Base-by-base conservation (phyloP, 768 basidiomycete genomes). In the Rubroboletus satanas region DNA sequence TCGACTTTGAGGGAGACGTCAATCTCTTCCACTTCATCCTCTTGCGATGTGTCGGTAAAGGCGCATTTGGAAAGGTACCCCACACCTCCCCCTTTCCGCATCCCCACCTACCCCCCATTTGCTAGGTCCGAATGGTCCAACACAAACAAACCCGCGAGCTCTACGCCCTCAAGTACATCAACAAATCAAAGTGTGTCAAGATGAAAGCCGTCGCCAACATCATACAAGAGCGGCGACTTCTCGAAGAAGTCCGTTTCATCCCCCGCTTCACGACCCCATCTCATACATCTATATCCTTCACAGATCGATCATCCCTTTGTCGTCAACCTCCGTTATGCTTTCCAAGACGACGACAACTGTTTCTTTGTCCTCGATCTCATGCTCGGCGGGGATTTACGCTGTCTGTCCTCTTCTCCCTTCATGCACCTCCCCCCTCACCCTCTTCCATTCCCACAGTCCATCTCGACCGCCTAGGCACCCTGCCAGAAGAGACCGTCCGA, bases 161-260 rank as follows among this genome's bases (percentile, higher is more conserved):
- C 43, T 98, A 94, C 65, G 97, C 97, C 6, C 84, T 99, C 72
- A 99, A 99, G 73, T 99, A 99, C 75, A 99, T 99, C 74, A 98
- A 98, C 79, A 99, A 99, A 73, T 71, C 89, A 39, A 95, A 96
- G 78, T 97, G 90, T 62, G 93, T 97, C 58, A 95, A 95, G 79
- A 97, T 97, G 93, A 95, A 94, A 66, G 95, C 95, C 2, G 94
- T 98, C 36, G 86, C 92, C 23, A 98, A 99, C 68, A 93, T 99
- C 68, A 86, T 99, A 47, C 97, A 98, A 69, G 97, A 99, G 70
- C 84, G 97, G 28, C 79, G 93, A 35, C 75, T 99, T 38, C 80
- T 99, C 29, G 97, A 99, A 74, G 97, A 99, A 86, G 95, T 94
- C 48, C 38, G 69, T 61, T 50, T 33, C 21, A 32, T 44, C 56